A percentile compares a stretch with the other conserved stretches of the same genome.
phyloP scores from a whole-genome alignment of 176 grass and related monocot species.

The Rhipidocladum racemiflorum region DNA sequence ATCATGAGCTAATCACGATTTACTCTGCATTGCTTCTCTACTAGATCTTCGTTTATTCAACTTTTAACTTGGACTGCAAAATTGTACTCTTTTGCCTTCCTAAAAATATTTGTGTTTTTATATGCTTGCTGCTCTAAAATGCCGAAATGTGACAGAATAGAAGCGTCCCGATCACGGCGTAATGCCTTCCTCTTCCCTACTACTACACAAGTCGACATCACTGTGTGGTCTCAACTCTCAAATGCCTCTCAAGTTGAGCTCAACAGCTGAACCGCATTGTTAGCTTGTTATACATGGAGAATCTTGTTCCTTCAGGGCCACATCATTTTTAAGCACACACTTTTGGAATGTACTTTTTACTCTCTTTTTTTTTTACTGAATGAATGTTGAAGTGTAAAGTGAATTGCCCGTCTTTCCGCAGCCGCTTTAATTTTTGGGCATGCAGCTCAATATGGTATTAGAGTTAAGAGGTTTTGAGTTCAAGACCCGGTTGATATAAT shows the following conservation, averaged over 20 bases:
- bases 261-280: neutral
- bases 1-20: too few relatives aligned
- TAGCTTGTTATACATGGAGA: neutral
- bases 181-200: constrained; percentile 4
- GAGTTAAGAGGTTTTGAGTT: too few relatives aligned
- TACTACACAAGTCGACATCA: neutral
- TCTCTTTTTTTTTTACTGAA: neutral
- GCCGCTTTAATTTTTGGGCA: too few relatives aligned
- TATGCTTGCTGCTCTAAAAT: neutral
- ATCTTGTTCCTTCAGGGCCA: neutral
- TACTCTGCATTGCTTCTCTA: neutral
- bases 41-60: neutral
- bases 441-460: too few relatives aligned
- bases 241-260: neutral
- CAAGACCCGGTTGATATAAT: too few relatives aligned
- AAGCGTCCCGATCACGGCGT: neutral
- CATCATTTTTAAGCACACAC: neutral
- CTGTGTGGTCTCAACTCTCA: neutral
- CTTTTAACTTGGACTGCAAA: neutral
- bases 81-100: neutral
- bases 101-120: neutral
- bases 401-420: too few relatives aligned
- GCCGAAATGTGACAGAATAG: neutral
- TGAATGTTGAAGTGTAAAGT: too few relatives aligned
- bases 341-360: neutral